A percentile compares a stretch with the other conserved stretches of the same genome.
These are phyloP conservation scores for Lithospermum erythrorhizon DNA, from an alignment of 257 asterid genomes.

Conservation along the genomic window DNA sequence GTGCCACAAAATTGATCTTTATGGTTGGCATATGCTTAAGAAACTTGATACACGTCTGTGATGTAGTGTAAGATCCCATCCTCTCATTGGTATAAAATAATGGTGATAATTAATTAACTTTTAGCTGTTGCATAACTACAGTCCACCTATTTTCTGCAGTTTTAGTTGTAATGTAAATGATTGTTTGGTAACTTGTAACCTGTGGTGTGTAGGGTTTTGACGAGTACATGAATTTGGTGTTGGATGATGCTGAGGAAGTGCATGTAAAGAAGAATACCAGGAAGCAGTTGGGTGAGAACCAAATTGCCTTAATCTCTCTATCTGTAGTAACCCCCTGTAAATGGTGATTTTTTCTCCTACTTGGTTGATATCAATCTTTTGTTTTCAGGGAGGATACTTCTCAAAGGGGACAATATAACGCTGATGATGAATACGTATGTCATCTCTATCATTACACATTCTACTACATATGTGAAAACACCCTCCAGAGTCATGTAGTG, in stretches of 20 bases:
- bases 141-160: not conserved
- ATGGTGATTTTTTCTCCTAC: not conserved
- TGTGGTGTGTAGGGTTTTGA: conserved; percentile 32
- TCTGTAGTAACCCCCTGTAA: not conserved
- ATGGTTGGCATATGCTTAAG: not conserved
- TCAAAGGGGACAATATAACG: conserved; percentile 2
- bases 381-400: conserved; percentile 23
- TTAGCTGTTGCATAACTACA: not conserved
- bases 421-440: conserved; percentile 5
- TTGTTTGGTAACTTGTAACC: not conserved
- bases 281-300: conserved; percentile 36
- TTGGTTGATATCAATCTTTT: conserved; percentile 2
- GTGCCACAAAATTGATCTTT: not conserved
- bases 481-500: too few species aligned
- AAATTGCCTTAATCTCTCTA: not conserved
- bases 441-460: not conserved
- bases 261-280: conserved; percentile 43
- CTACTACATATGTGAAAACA: not conserved
- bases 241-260: conserved; percentile 60
- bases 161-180: not conserved
- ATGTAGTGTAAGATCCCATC: too few species aligned
- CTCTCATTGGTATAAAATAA: too few species aligned
- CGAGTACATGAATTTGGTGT: conserved; percentile 49
- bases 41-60: too few species aligned
- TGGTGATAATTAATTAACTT: too few species aligned